Base-by-base conservation (phyloP, 1,139 yeast genomes). In the Debaryomyces sp. region DNA sequence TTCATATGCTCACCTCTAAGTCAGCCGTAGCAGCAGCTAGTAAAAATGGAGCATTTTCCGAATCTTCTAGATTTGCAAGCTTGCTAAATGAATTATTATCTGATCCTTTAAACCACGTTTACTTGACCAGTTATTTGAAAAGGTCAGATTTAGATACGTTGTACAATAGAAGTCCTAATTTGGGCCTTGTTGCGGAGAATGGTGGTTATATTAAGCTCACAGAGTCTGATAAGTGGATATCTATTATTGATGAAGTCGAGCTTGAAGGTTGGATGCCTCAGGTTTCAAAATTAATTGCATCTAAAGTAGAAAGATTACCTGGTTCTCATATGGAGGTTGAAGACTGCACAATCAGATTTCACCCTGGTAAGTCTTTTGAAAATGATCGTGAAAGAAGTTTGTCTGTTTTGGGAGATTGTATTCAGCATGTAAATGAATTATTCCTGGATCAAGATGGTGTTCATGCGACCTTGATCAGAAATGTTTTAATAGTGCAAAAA, bases 171-270 rank as follows among this genome's bases (percentile, higher is more conserved):
- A 78, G 84, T 10, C 83, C 87, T 1, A 81, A 80, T 38, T 63
- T 92, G 32, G 98, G 98, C 0, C 72, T 92, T 45, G 84, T 92
- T 55, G 96, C 97, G 1, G 98, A 92, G 65, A 85, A 87, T 62
- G 98, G 98, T 34, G 96, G 91, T 2, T 85, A 74, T 55, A 79
- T 87, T 27, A 84, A 80, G 60, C 61, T 86, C 23, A 76, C 82
- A 27, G 78, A 78, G 2, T 66, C 74, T 9, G 72, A 74, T 24
- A 70, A 72, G 13, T 92, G 97, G 97, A 68, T 81, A 32, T 77
- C 88, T 2, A 71, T 89, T 40, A 81, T 81, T 21, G 82, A 84
- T 48, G 78, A 78, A 49, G 63, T 66, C 2, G 81, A 79, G 48
- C 68, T 77, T 53, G 64, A 71, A 32, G 66, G 68, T 8, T 89